Evolutionary conservation across 371 early-diverging fungal genomes (phyloP), one percentile per base, ranked within the genome.

Genomic region (Synchytrium microbalum): DNA sequence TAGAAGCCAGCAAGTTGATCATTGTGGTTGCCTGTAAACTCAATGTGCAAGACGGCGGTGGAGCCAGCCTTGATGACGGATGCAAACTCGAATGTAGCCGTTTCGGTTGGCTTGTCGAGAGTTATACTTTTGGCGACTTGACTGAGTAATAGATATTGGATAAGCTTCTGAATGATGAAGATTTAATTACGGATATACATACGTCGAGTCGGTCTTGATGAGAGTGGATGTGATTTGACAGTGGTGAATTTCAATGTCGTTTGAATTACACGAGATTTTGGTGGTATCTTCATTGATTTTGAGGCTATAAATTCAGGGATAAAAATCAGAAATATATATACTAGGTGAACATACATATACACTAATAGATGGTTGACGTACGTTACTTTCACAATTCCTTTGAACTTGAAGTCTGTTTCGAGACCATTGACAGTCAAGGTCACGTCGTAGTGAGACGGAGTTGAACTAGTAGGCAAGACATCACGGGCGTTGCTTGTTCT

Each of bases 1-100:
- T 95, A 95, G 69, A 95, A 91, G 0, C 95, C 94, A 62, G 75
- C 75, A 88, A 95, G 84, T 65, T 88, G 76, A 71, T 92, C 89
- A 71, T 92, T 88, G 66, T 90, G 76, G 27, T 71, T 76, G 16
- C 91, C 92, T 29, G 74, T 76, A 73, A 86, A 94, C 56, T 75
- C 69, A 32, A 90, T 72, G 27, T 69, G 64, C 2, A 94, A 67
- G 32, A 68, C 55, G 2, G 76, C 85, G 27, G 84, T 85, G 26
- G 84, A 51, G 23, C 76, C 83, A 26, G 82, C 82, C 32, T 81
- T 79, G 26, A 90, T 63, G 38, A 60, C 71, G 5, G 72, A 32
- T 2, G 71, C 75, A 68, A 92, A 88, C 24, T 63, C 68, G 46
- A 90, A 72, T 14, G 84, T 76, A 2, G 82, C 84, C 26, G 80